Evolutionary conservation across 805 yeast genomes (phyloP).

Genomic region (Myxozyma geophila): DNA sequence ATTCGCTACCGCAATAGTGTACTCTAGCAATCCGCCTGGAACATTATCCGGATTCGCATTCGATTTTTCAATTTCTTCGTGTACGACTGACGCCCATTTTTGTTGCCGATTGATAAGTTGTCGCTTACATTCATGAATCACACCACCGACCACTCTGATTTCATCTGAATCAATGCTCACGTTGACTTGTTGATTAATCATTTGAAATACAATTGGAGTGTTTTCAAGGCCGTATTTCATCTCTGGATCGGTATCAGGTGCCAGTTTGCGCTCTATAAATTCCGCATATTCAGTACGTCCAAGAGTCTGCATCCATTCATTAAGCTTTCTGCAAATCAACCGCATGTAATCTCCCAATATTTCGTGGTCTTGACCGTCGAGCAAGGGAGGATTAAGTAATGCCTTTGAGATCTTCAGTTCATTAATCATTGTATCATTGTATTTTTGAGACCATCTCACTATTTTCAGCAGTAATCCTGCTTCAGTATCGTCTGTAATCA

Average conservation of each 20-base stretch:
- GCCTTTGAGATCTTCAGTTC: conserved; percentile 57
- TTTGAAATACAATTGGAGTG: conserved; percentile 74
- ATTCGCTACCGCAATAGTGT: conserved; percentile 79
- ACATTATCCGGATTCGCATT: conserved; percentile 52
- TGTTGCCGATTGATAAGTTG: conserved; percentile 64
- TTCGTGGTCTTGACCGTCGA: conserved; percentile 69
- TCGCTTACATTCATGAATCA: conserved; percentile 69
- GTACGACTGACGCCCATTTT: conserved; percentile 61
- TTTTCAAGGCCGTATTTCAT: conserved; percentile 71
- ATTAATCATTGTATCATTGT: conserved; percentile 57
- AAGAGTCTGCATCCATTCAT: conserved; percentile 80
- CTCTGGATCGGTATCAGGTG: conserved; percentile 76
- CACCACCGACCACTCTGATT: conserved; percentile 77
- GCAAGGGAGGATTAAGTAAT: conserved; percentile 61
- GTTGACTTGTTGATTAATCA: conserved; percentile 87
- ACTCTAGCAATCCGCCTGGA: conserved; percentile 80
- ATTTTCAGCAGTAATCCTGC: conserved; percentile 74
- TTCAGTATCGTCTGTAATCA: conserved; percentile 74
- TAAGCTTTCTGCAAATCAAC: conserved; percentile 71
- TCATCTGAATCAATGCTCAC: conserved; percentile 85
- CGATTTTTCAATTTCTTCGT: conserved; percentile 50
- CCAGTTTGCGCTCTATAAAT: conserved; percentile 65
- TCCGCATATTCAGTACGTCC: conserved; percentile 66
- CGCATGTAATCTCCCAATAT: conserved; percentile 78
- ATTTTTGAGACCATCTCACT: conserved; percentile 76